Evolutionary conservation across 2,329 filamentous ascomycete species (phyloP), one percentile per base, ranked within the genome.

Genomic region (Neopestalotiopsis sp.): DNA sequence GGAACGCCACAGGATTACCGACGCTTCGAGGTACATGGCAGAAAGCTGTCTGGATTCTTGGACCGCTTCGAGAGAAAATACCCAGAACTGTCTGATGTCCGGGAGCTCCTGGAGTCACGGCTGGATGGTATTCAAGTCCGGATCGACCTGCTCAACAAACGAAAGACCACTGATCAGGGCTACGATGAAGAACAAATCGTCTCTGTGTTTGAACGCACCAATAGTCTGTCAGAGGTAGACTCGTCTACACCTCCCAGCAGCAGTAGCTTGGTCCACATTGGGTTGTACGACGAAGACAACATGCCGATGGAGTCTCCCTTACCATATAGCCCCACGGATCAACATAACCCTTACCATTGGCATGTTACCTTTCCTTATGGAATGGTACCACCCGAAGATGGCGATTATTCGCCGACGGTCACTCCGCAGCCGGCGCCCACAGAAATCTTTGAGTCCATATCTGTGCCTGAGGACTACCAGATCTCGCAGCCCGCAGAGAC

Each of bases 1-100:
- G 84, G 85, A 5, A 76, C 86, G 40, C 81, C 86, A 0, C 84
- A 87, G 67, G 87, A 89, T 72, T 89, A 86, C 72, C 79, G 84
- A 13, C 78, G 85, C 10, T 87, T 86, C 65, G 77, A 81, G 20
- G 84, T 88, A 20, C 87, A 89, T 68, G 86, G 86, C 0, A 79
- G 80, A 49, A 83, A 81, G 65, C 76, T 89, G 17, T 70, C 81
- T 3, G 76, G 81, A 34, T 84, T 87, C 72, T 68, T 86, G 0
- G 73, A 75, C n/a, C 80, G 79, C 5, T 79, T 79, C 28, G 80
- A 79, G 74, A 81, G 74, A 70, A 80, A 72, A 56, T 70, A 74
- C 12, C 74, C 79, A 1, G 71, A 77, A 14, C 71, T 83, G 4
- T 64, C 67, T 2, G 67, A 75, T n/a, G 77, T 76, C 4, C 78